Percentiles rank a stretch among this genome's conserved stretches.
Conservation (phyloP, 371 early-diverging fungal species). For the Mucor circinelloides region DNA sequence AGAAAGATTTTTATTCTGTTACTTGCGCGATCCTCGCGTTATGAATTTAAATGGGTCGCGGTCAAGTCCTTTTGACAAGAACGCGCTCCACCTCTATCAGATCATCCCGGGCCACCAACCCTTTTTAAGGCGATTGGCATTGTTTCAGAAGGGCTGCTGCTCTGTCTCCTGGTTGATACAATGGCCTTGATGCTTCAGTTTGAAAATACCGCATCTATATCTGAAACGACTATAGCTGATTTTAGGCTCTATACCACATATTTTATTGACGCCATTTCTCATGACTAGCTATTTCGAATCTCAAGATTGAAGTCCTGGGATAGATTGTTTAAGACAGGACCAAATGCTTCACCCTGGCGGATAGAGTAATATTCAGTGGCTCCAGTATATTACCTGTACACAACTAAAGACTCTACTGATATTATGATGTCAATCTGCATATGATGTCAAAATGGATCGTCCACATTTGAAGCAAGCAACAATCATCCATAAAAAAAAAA, state of each 20-base stretch:
- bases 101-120: neutral
- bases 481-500: neutral
- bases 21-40: constrained; percentile 5
- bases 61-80: neutral
- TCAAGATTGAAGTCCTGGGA: too few species aligned
- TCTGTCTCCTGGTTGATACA: neutral
- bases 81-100: neutral
- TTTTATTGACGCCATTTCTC: too few species aligned
- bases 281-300: too few species aligned
- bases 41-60: neutral
- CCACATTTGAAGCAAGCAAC: neutral
- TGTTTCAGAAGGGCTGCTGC: neutral
- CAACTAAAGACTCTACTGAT: too few species aligned
- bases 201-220: too few species aligned
- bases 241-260: too few species aligned
- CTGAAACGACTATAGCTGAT: too few species aligned
- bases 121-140: neutral
- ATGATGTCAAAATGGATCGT: neutral
- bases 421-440: neutral
- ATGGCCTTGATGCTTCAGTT: too few species aligned
- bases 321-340: too few species aligned
- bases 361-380: too few species aligned
- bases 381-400: too few species aligned
- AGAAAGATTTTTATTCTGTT: neutral
- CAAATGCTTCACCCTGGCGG: too few species aligned